Evolutionary conservation across 73 alveolate species (phyloP).

Genomic region (Paramecium pentaurelia): DNA sequence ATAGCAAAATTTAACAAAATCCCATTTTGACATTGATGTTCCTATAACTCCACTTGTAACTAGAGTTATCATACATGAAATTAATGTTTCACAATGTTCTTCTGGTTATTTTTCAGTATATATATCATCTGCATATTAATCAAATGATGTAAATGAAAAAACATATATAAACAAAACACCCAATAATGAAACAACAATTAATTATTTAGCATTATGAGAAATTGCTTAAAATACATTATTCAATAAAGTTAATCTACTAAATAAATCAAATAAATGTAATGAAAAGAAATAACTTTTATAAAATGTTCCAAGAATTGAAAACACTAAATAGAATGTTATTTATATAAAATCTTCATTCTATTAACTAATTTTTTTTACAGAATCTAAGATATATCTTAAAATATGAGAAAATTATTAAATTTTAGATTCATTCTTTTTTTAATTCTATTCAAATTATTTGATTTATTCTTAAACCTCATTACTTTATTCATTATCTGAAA

Average conservation of each 20-base stretch:
- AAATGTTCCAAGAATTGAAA: not conserved
- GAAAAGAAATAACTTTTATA: slow-evolving; percentile 14
- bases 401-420: not conserved
- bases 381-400: not conserved
- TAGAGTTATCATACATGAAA: slow-evolving; percentile 57
- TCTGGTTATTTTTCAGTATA: slow-evolving; percentile 27
- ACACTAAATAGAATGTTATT: not conserved
- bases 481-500: not conserved
- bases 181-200: slow-evolving; percentile 40
- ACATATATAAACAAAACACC: slow-evolving; percentile 54
- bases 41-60: slow-evolving; percentile 60
- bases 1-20: slow-evolving; percentile 20
- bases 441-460: not conserved
- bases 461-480: not conserved
- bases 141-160: slow-evolving; percentile 29
- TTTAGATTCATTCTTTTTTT: not conserved
- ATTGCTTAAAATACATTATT: slow-evolving; percentile 53
- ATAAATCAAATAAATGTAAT: slow-evolving; percentile 9
- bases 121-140: slow-evolving; percentile 46
- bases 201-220: slow-evolving; percentile 31
- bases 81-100: slow-evolving; percentile 45
- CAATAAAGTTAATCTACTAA: not conserved
- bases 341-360: not conserved
- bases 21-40: slow-evolving; percentile 55
- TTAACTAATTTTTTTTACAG: not conserved